Evolutionary conservation across 306 rosid genomes (phyloP), one percentile per base, ranked within the genome.

Genomic region (Casuarina equisetifolia): DNA sequence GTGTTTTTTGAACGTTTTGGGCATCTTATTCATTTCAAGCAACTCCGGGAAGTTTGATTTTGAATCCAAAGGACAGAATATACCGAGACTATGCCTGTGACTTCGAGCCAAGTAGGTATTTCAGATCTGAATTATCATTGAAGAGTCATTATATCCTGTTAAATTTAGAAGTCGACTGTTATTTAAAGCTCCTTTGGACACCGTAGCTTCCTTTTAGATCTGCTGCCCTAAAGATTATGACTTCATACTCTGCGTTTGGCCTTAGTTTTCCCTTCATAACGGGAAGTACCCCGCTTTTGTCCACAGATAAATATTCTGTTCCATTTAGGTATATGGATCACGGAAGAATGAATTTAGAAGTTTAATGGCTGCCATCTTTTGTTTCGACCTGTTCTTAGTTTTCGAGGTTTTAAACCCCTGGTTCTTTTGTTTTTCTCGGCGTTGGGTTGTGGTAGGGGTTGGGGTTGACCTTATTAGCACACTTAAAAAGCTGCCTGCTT

Each of bases 91-190:
- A 25, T 77, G 79, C 64, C 61, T 69, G 79, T 84, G 88, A 83
- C 81, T 84, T 83, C 84, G 77, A 74, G 78, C 82, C 79, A 43
- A 49, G 97, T 89, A 83, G 89, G 96, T 85, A 62, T 63, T 25
- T 78, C 91, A 87, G 94, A 93, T 93, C 97, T 91, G 90, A 89
- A 85, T 75, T 85, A 32, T 55, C 35, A 53, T 81, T 79, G 44
- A 74, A 73, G 76, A 83, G 63, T 42, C 48, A 71, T 55, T 64
- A 54, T 62, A 25, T 57, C 75, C 75, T 64, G 61, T 69, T 66
- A 50, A 9, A 76, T 82, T 72, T 85, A 78, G 69, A 68, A 43
- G 79, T 45, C 76, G 76, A 19, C 32, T 57, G 68, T 40, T 66
- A 54, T 11, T 64, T 53, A 20, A 70, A 40, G 64, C 70, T 74